Conservation (phyloP, 2,329 filamentous ascomycete genomes). For the Ceratocystis cubensis region DNA sequence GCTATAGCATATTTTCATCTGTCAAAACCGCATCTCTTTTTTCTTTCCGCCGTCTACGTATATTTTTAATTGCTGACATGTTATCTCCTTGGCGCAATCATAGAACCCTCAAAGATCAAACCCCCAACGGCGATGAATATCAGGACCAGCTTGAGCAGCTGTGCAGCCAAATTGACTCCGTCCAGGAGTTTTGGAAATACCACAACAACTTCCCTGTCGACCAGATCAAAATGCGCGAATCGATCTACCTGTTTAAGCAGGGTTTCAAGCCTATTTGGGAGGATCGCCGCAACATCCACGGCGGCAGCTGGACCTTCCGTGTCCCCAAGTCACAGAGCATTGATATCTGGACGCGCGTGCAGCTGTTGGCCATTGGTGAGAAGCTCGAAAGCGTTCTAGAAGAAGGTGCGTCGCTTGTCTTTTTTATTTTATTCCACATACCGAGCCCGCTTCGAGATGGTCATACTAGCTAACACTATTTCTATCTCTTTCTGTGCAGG, state of each 20-base stretch:
- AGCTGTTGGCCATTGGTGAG: slow-evolving; percentile 74
- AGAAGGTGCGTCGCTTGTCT: slow-evolving; percentile 39
- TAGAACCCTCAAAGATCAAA: slow-evolving; percentile 36
- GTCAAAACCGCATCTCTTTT: background rate
- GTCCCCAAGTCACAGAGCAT: slow-evolving; percentile 62
- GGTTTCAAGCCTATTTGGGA: slow-evolving; percentile 70
- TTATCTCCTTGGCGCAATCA: background rate
- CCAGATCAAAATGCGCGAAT: slow-evolving; percentile 63
- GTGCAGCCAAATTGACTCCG: slow-evolving; percentile 56
- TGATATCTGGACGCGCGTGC: slow-evolving; percentile 69
- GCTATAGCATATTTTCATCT: background rate
- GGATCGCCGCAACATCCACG: slow-evolving; percentile 72
- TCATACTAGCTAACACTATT: background rate
- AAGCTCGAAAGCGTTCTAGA: slow-evolving; percentile 62
- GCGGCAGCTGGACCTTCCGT: slow-evolving; percentile 86
- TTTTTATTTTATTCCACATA: slow-evolving; percentile 1
- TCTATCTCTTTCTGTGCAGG: slow-evolving; percentile 34
- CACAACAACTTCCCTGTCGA: slow-evolving; percentile 70
- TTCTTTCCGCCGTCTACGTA: slow-evolving; percentile 4
- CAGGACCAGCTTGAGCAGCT: slow-evolving; percentile 48
- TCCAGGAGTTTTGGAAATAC: slow-evolving; percentile 77
- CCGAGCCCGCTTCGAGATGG: background rate
- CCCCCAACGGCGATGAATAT: slow-evolving; percentile 35
- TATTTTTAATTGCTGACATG: background rate
- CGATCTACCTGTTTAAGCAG: slow-evolving; percentile 66